Conservation (phyloP, 2,329 filamentous ascomycete genomes). For the Epichloe brachyelytri region DNA sequence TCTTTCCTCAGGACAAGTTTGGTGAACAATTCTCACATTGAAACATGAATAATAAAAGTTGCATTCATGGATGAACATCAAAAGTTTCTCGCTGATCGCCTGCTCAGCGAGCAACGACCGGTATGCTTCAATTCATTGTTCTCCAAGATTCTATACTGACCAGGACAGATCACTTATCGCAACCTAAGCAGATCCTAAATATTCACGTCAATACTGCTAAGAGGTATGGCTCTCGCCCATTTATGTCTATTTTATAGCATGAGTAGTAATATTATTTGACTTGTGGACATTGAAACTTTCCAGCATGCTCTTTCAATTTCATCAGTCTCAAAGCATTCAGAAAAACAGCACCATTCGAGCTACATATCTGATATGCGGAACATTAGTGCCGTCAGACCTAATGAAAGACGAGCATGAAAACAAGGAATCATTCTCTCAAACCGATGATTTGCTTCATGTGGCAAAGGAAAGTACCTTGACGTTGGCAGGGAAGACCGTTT, state of each 20-base stretch:
- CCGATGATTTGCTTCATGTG: not conserved
- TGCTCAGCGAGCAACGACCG: slow-evolving; percentile 62
- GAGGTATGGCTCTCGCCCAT: slow-evolving; percentile 42
- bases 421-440: slow-evolving; percentile 38
- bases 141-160: not conserved
- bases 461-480: slow-evolving; percentile 34
- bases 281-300: not conserved
- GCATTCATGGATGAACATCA: slow-evolving; percentile 46
- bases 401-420: slow-evolving; percentile 43
- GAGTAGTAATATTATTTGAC: not conserved
- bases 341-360: slow-evolving; percentile 66
- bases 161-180: slow-evolving; percentile 67
- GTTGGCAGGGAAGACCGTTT: slow-evolving; percentile 61
- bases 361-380: slow-evolving; percentile 79
- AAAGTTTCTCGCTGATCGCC: slow-evolving; percentile 60
- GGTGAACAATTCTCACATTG: not conserved
- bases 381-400: slow-evolving; percentile 9
- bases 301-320: slow-evolving; percentile 85
- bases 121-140: slow-evolving; percentile 32
- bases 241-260: not conserved
- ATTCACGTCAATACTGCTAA: slow-evolving; percentile 83
- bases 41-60: not conserved
- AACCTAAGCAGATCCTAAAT: slow-evolving; percentile 70
- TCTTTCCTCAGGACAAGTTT: not conserved
- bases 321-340: slow-evolving; percentile 73